phyloP scores from a whole-genome alignment of 768 basidiomycete genomes.

The Boletus pseudopeckii region DNA sequence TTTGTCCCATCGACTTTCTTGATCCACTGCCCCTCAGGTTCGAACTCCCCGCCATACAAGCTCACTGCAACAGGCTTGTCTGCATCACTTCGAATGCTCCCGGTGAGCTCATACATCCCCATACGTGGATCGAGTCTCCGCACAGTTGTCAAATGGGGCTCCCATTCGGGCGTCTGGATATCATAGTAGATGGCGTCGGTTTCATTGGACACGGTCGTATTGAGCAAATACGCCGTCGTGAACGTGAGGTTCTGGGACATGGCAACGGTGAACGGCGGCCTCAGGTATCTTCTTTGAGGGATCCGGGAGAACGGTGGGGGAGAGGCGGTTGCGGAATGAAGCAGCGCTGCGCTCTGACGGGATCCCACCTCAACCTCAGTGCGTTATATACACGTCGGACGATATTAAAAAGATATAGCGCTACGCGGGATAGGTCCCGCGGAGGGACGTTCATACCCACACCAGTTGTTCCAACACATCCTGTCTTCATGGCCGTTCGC shows the following conservation, averaged over 20 bases:
- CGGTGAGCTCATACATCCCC: slow-evolving; percentile 30
- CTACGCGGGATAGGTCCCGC: not conserved
- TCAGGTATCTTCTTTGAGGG: not conserved
- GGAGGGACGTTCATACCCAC: not conserved
- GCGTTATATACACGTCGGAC: not conserved
- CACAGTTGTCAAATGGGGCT: slow-evolving; percentile 33
- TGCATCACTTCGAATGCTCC: slow-evolving; percentile 31
- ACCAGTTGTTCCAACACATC: not conserved
- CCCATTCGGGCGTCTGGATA: slow-evolving; percentile 39
- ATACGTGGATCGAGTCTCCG: slow-evolving; percentile 31
- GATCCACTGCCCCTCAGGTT: slow-evolving; percentile 32
- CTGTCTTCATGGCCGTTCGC: not conserved
- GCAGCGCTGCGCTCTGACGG: not conserved
- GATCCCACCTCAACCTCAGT: not conserved
- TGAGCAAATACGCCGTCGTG: slow-evolving; percentile 37
- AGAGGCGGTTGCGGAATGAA: not conserved
- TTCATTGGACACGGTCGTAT: slow-evolving; percentile 37
- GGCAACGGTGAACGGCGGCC: not conserved
- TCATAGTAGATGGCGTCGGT: slow-evolving; percentile 41
- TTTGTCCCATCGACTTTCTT: slow-evolving; percentile 15
- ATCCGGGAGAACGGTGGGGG: not conserved
- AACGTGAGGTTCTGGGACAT: slow-evolving; percentile 34
- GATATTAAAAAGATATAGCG: not conserved
- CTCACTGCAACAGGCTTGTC: slow-evolving; percentile 30
- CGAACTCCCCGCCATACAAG: slow-evolving; percentile 26